Base-by-base conservation (phyloP, 129 eudicot species). In the Flaveria bidentis region DNA sequence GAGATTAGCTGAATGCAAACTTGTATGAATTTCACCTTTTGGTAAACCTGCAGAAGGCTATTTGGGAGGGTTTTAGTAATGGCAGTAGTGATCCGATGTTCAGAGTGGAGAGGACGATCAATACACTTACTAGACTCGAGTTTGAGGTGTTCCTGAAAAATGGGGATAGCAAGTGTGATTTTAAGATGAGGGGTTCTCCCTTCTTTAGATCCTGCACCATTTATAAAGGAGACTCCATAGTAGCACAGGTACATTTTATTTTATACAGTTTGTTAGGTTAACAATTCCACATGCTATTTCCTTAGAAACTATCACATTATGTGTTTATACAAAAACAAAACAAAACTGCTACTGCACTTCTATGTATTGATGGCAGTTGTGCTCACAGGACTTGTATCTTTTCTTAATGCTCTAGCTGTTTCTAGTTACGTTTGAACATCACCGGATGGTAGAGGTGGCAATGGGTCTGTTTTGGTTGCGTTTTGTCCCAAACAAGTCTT, bases 171-270 rank as follows among this genome's bases (percentile, higher is more conserved):
- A 77, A 47, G 62, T 66, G 82, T 2, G 81, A 77, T 62, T 80
- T 93, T 22, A 87, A 75, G 80, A 85, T 93, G 84, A 90, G 78
- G 85, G 98, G 98, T 65, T 78, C 82, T 68, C 88, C 89, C 65
- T 90, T 88, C 82, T 69, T 75, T 75, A 87, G 97, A 82, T 80
- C 98, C 16, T 90, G 98, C 85, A 90, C 98, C 55, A 84, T 93
- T 28, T 93, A 93, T 61, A 85, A 75, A 12, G 97, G 80, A 36
- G 72, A 90, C 74, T 80, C 89, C 56, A 70, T 93, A 46, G 83
- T 87, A 60, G 98, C 97, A 39, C 89, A 93, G 98, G 98, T 93
- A 89, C 8, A 5, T 36, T 36, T 36, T 4, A 36, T 36, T 36
- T 36, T 36, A 36, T 36, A 5, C 41, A 5, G 0, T 36, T 5